Evolutionary conservation across 768 basidiomycete genomes (phyloP), one percentile per base, ranked within the genome.

Genomic region (Coprinellus micaceus): DNA sequence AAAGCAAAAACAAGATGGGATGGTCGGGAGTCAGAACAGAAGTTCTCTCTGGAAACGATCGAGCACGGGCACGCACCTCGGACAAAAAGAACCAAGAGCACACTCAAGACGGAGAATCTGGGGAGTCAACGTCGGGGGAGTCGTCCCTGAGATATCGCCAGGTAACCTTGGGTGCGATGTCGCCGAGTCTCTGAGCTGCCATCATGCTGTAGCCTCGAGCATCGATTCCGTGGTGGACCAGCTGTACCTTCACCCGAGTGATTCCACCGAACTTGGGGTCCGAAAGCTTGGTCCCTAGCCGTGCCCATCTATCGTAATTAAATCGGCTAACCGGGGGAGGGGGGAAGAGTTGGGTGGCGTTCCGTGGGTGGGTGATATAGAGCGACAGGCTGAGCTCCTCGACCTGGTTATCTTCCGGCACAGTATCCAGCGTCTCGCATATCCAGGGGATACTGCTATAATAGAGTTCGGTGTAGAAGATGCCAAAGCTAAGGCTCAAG

Each of bases 321-420:
- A 57, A 57, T 28, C 56, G 17, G 4, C 25, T 19, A 17, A 52
- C 30, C 13, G 39, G 56, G 9, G 56, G 56, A 19, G 51, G 56
- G 4, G 56, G 56, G 29, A 57, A 57, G 33, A 52, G 19, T 15
- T 19, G 12, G 26, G 51, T 46, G 40, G 30, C 33, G 56, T 57
- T 57, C 4, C 56, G 49, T 24, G 56, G 56, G 44, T 57, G 56
- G 56, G 56, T 57, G 50, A 57, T 44, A 43, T 52, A 57, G 2
- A 57, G 12, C 7, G 28, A 21, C 2, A 57, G 26, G n/a, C 40
- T 45, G n/a, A 57, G 50, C 29, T 50, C 40, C 25, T 51, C 48
- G 56, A 57, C 26, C 30, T 28, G 40, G 56, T 51, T 50, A 24
- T 40, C 36, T 2, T 51, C n/a, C 2, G 48, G 56, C 11, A 51